Percentiles rank a stretch among this genome's conserved stretches.
phyloP scores from a whole-genome alignment of 2,329 filamentous ascomycete genomes.

The Cytospora piceae region DNA sequence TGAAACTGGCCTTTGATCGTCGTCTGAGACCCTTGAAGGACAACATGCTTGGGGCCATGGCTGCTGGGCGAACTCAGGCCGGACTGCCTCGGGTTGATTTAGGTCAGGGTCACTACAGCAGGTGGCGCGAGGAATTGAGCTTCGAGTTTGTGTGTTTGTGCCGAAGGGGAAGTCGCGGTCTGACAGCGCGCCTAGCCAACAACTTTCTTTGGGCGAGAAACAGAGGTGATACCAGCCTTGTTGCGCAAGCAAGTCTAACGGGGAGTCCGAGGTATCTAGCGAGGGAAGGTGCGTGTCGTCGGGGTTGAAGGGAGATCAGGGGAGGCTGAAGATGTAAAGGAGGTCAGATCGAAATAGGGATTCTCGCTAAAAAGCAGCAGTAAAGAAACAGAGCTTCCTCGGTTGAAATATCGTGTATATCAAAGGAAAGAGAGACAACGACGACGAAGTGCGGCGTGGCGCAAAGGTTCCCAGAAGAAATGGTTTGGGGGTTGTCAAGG shows the following conservation, averaged over 20 bases:
- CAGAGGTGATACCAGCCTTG: background rate
- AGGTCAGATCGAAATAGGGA: background rate
- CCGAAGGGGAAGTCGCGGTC: background rate
- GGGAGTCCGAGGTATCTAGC: background rate
- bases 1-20: constrained; percentile 75
- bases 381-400: constrained; percentile 4
- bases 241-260: constrained; percentile 4
- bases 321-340: constrained; percentile 8
- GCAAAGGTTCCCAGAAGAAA: constrained; percentile 8
- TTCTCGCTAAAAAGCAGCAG: constrained; percentile 16
- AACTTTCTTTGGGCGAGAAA: background rate
- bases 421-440: constrained; percentile 11
- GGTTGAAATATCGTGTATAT: constrained; percentile 8
- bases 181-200: background rate
- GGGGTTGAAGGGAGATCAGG: constrained; percentile 1
- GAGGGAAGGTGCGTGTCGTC: constrained; percentile 5
- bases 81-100: constrained; percentile 5
- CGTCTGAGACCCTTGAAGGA: constrained; percentile 72
- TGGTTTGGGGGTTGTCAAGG: constrained; percentile 8
- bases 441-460: constrained; percentile 6
- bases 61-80: constrained; percentile 24
- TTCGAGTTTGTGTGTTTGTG: background rate
- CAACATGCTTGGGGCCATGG: constrained; percentile 69
- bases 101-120: background rate
- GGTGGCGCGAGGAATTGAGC: background rate